Evolutionary conservation across 306 rosid genomes (phyloP).

Genomic region (Albizia julibrissin): DNA sequence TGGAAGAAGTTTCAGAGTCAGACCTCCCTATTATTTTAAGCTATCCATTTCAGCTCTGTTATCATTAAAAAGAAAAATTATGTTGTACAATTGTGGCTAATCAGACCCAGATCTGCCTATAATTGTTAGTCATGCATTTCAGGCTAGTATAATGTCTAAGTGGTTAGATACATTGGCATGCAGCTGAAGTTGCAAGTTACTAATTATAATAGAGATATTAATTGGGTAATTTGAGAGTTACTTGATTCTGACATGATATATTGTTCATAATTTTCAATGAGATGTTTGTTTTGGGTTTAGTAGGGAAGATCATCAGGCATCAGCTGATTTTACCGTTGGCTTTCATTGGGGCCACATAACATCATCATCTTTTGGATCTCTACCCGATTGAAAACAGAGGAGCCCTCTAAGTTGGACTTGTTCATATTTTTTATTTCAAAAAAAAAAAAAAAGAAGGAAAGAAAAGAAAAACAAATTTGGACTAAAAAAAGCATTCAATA

Average conservation of each 20-base stretch:
- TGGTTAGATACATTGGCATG: not conserved
- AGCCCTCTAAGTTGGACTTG: too few relatives aligned
- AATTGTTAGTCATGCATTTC: not conserved
- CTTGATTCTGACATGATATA: not conserved
- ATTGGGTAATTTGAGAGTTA: slow-evolving; percentile 1
- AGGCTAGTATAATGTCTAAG: not conserved
- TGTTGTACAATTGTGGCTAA: not conserved
- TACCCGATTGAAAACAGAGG: too few relatives aligned
- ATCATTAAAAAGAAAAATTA: not conserved
- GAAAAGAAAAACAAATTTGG: too few relatives aligned
- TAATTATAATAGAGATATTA: not conserved
- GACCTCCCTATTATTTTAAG: slow-evolving; percentile 76
- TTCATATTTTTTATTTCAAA: too few relatives aligned
- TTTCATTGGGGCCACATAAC: too few relatives aligned
- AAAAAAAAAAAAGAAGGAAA: too few relatives aligned
- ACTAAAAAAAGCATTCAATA: too few relatives aligned
- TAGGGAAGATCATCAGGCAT: not conserved
- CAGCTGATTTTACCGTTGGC: slow-evolving; percentile 28
- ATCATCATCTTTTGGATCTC: too few relatives aligned
- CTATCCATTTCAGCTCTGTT: slow-evolving; percentile 24
- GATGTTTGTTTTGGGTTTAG: slow-evolving; percentile 18
- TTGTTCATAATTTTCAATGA: not conserved
- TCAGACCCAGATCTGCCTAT: not conserved
- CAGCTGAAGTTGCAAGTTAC: not conserved
- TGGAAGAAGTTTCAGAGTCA: slow-evolving; percentile 46